Conservation (phyloP, 306 rosid species). For the Acmispon strigosus region DNA sequence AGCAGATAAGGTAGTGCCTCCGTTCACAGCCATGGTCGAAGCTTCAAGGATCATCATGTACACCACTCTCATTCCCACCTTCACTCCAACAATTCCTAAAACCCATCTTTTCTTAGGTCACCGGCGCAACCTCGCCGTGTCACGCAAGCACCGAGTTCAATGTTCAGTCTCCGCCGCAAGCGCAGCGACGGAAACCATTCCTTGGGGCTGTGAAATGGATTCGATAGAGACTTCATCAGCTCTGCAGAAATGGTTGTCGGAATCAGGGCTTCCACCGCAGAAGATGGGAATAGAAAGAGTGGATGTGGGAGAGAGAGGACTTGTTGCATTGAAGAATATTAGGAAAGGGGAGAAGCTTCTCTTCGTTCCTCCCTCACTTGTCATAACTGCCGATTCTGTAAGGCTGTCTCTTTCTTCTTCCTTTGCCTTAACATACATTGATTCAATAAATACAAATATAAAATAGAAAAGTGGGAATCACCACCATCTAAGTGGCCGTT, state of each 20-base stretch:
- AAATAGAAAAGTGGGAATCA: not conserved
- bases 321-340: slow-evolving; percentile 81
- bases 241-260: slow-evolving; percentile 69
- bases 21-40: slow-evolving; percentile 56
- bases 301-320: slow-evolving; percentile 86
- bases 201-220: slow-evolving; percentile 92
- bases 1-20: slow-evolving; percentile 43
- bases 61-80: slow-evolving; percentile 34
- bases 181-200: slow-evolving; percentile 21
- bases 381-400: slow-evolving; percentile 72
- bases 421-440: not conserved
- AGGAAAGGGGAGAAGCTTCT: slow-evolving; percentile 91
- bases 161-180: slow-evolving; percentile 49
- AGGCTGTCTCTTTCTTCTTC: not conserved
- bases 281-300: slow-evolving; percentile 80
- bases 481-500: no score
- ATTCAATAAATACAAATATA: not conserved
- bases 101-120: not conserved
- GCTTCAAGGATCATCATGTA: slow-evolving; percentile 41
- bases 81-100: slow-evolving; percentile 27
- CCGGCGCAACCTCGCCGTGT: slow-evolving; percentile 4
- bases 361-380: slow-evolving; percentile 80
- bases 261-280: slow-evolving; percentile 83
- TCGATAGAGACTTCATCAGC: slow-evolving; percentile 74
- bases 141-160: slow-evolving; percentile 31